Evolutionary conservation across 1,284 basidiomycete genomes (phyloP).

Genomic region (Peniophora sp.): DNA sequence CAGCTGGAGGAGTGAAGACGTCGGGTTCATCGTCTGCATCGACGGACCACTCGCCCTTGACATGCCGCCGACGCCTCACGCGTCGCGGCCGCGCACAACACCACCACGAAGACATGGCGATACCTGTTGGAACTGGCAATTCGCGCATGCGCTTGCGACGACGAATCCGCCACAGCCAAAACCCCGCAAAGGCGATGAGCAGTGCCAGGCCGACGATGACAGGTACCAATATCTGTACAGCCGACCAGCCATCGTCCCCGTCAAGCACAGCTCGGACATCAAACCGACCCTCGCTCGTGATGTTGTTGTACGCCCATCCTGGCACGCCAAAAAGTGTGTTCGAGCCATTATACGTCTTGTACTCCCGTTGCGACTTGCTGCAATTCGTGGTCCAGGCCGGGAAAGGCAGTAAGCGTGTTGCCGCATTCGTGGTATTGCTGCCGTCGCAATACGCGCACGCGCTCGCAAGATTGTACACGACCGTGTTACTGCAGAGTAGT

Average conservation of each 20-base stretch:
- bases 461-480: conserved; percentile 11
- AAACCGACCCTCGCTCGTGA: conserved; percentile 1
- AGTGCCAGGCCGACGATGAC: conserved; percentile 11
- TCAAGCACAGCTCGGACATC: conserved; percentile 1
- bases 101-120: no score
- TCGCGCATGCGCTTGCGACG: no score
- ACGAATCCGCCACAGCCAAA: conserved; percentile 4
- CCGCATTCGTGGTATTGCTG: no score
- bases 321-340: not conserved
- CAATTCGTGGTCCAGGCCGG: not conserved
- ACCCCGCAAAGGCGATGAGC: conserved; percentile 6
- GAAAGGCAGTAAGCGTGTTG: not conserved
- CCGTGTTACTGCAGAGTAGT: conserved; percentile 8
- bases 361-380: no score
- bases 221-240: conserved; percentile 13
- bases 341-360: not conserved
- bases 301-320: conserved; percentile 5
- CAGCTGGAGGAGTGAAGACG: no score
- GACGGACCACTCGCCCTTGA: no score
- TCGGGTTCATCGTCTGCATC: no score
- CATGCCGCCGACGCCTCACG: no score
- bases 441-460: conserved; percentile 9
- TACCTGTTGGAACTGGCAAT: no score
- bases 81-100: no score
- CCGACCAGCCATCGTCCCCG: not conserved